Evolutionary conservation across 164 flowering plant species (phyloP), one percentile per base, ranked within the genome.

Genomic region (Sextonia rubra): DNA sequence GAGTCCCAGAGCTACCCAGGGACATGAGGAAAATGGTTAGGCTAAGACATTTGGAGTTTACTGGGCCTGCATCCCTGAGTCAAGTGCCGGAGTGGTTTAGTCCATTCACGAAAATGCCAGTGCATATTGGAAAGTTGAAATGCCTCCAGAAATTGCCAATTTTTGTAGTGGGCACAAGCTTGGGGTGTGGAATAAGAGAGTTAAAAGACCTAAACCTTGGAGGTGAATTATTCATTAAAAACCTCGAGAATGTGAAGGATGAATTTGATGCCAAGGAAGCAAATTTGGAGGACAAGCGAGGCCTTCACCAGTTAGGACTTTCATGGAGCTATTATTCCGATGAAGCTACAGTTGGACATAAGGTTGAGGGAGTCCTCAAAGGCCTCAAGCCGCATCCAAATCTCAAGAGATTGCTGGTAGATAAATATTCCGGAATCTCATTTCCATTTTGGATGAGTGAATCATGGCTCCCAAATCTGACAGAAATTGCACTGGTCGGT

Each of bases 41-140:
- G 62, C 65, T 73, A 14, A 73, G 75, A 67, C 70, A 73, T 44
- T 70, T 73, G 3, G 70, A 73, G 26, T n/a, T n/a, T n/a, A n/a
- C n/a, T n/a, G n/a, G n/a, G n/a, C n/a, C n/a, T 15, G 15, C 11
- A 8, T 22, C 15, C 24, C 24, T 68, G 60, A 52, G 12, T 52
- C 18, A 52, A 14, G 58, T 52, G 17, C 58, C 58, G n/a, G 14
- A 20, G 58, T 11, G 58, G 58, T 52, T 52, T 52, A 52, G 14
- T 14, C 14, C 58, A 52, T 52, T 52, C 20, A 68, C 29, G 23
- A 29, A 24, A 7, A 68, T 68, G 60, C 70, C 70, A 4, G 18
- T 25, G n/a, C 12, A 32, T 23, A 47, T 68, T 2, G 60, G 70
- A 25, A 12, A 68, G 48, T 18, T 68, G 30, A 68, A 32, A 15